Evolutionary conservation across 371 early-diverging fungal genomes (phyloP).

Genomic region (Mucor indicus): DNA sequence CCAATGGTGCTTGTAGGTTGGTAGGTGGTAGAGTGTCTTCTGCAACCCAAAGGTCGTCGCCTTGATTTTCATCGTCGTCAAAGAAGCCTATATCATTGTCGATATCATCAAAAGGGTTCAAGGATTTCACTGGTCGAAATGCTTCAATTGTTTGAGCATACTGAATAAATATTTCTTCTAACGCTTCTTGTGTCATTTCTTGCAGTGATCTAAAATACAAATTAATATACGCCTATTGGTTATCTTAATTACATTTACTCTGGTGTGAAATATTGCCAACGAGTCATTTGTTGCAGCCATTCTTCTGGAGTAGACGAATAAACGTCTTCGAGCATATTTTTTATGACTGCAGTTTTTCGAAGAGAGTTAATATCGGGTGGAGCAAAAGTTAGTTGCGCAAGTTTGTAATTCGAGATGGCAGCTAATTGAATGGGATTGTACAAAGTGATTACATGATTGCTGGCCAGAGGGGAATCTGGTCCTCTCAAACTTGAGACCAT

Average conservation of each 20-base stretch:
- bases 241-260: too few relatives aligned
- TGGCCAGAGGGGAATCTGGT: slow-evolving; percentile 1
- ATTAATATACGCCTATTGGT: background rate
- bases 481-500: too few relatives aligned
- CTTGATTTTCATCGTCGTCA: slow-evolving; percentile 21
- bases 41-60: slow-evolving; percentile 18
- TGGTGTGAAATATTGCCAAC: slow-evolving; percentile 50
- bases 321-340: slow-evolving; percentile 42
- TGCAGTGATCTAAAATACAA: slow-evolving; percentile 31
- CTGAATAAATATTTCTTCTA: slow-evolving; percentile 45
- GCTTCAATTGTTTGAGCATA: slow-evolving; percentile 48
- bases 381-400: slow-evolving; percentile 53
- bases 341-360: slow-evolving; percentile 46
- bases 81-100: slow-evolving; percentile 14
- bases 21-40: too few relatives aligned
- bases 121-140: slow-evolving; percentile 26
- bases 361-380: slow-evolving; percentile 46
- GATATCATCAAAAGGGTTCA: slow-evolving; percentile 14
- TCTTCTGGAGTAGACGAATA: slow-evolving; percentile 45
- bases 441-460: slow-evolving; percentile 4
- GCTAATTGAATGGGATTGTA: slow-evolving; percentile 50
- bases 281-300: slow-evolving; percentile 54
- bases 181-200: slow-evolving; percentile 45
- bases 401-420: slow-evolving; percentile 51
- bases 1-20: too few relatives aligned